phyloP scores from a whole-genome alignment of 2,329 filamentous ascomycete species.

The Exserohilum turcica region DNA sequence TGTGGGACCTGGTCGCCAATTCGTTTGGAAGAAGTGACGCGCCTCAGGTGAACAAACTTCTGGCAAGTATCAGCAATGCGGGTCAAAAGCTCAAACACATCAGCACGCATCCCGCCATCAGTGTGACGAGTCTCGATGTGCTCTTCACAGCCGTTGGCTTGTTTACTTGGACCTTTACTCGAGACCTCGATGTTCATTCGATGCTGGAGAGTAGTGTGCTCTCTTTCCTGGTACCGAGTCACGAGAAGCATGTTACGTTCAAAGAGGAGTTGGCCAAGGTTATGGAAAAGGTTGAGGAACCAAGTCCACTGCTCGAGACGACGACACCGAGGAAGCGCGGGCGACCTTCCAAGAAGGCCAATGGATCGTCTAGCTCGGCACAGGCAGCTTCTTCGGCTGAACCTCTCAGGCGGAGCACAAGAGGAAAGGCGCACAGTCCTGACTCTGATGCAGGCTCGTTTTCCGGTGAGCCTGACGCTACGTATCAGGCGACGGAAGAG shows the following conservation, averaged over 20 bases:
- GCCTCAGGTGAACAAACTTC: slow-evolving; percentile 34
- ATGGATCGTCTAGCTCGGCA: slow-evolving; percentile 17
- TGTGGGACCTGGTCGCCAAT: slow-evolving; percentile 42
- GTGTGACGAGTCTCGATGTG: slow-evolving; percentile 63
- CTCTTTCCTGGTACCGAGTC: slow-evolving; percentile 30
- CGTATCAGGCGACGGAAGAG: slow-evolving; percentile 32
- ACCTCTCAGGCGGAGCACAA: slow-evolving; percentile 28
- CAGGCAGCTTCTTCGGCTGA: slow-evolving; percentile 11
- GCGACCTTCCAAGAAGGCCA: slow-evolving; percentile 33
- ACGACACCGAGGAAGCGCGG: slow-evolving; percentile 36
- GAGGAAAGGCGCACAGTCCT: slow-evolving; percentile 16
- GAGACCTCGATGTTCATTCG: slow-evolving; percentile 57
- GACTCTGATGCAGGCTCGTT: slow-evolving; percentile 31
- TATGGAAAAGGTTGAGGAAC: slow-evolving; percentile 14
- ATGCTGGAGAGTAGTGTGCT: slow-evolving; percentile 52
- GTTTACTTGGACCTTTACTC: slow-evolving; percentile 63
- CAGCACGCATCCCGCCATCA: slow-evolving; percentile 63
- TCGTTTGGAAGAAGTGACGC: slow-evolving; percentile 55
- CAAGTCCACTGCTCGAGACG: slow-evolving; percentile 9
- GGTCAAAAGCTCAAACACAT: slow-evolving; percentile 55
- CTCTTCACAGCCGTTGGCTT: slow-evolving; percentile 60
- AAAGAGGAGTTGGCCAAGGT: slow-evolving; percentile 17
- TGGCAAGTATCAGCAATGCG: slow-evolving; percentile 31
- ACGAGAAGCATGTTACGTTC: slow-evolving; percentile 38
- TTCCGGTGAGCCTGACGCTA: slow-evolving; percentile 26